phyloP scores from a whole-genome alignment of 176 grass and related monocot genomes.

The Phyllostachys edulis region DNA sequence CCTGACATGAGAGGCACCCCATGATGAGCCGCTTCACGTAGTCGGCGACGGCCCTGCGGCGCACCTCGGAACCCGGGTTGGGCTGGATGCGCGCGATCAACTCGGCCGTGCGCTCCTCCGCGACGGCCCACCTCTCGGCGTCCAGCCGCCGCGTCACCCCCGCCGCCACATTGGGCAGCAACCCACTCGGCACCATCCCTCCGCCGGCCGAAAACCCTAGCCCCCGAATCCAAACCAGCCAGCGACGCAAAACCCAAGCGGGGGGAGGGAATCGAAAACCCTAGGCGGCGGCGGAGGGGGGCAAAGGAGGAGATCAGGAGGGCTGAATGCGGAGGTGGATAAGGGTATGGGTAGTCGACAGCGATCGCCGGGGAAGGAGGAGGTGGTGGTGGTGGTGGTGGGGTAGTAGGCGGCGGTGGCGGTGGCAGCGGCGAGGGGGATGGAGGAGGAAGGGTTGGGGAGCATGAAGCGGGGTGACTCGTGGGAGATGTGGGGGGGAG shows the following conservation, averaged over 20 bases:
- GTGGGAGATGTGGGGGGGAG: background rate
- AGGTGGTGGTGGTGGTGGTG: background rate
- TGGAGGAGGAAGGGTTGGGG: background rate
- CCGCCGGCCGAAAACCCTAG: background rate
- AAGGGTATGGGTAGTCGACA: background rate
- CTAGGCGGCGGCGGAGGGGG: background rate
- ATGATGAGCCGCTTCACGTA: constrained; percentile 51
- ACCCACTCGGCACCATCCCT: constrained; percentile 27
- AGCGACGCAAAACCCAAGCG: background rate
- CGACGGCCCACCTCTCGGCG: constrained; percentile 38
- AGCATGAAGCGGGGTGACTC: background rate
- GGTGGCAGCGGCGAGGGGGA: background rate
- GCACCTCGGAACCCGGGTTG: constrained; percentile 45
- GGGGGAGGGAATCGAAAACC: background rate
- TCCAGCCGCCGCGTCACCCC: constrained; percentile 40
- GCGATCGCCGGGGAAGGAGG: background rate
- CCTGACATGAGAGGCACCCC: constrained; percentile 47
- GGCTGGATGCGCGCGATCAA: constrained; percentile 53
- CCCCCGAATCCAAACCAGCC: background rate
- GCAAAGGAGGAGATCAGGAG: background rate
- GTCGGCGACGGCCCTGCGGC: constrained; percentile 42
- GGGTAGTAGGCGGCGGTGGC: background rate
- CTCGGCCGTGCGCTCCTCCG: constrained; percentile 44
- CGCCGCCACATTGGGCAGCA: constrained; percentile 37
- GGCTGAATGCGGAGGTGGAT: too few relatives aligned